phyloP scores from a whole-genome alignment of 768 basidiomycete genomes.

The Pleurotus djamor region DNA sequence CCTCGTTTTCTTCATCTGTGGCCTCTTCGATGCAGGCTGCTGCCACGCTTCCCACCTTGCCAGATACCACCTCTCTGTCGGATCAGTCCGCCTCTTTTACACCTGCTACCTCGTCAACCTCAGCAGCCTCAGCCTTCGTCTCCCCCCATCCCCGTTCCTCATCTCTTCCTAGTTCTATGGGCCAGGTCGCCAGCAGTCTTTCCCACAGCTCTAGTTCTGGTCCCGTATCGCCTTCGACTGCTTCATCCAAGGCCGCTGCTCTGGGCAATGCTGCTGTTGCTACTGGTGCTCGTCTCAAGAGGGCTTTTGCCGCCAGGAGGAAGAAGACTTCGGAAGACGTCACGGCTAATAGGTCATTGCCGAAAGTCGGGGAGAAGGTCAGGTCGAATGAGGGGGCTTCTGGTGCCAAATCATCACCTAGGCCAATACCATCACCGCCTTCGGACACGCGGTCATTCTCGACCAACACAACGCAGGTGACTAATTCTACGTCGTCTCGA shows the following conservation, averaged over 20 bases:
- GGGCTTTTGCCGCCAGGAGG: slow-evolving; percentile 53
- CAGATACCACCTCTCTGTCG: slow-evolving; percentile 34
- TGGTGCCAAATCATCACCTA: background rate
- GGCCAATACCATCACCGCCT: background rate
- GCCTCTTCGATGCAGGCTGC: slow-evolving; percentile 31
- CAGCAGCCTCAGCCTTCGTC: slow-evolving; percentile 7
- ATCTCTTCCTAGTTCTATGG: slow-evolving; percentile 12
- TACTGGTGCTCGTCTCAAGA: slow-evolving; percentile 52
- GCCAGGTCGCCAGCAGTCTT: slow-evolving; percentile 9
- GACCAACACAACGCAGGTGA: slow-evolving; percentile 7
- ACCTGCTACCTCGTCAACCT: slow-evolving; percentile 13
- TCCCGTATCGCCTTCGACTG: background rate
- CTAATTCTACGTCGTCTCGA: slow-evolving; percentile 1
- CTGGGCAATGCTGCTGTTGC: slow-evolving; percentile 30
- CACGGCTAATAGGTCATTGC: background rate
- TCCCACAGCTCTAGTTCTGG: background rate
- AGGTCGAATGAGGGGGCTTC: background rate
- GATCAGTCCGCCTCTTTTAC: slow-evolving; percentile 35
- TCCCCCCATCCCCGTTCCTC: slow-evolving; percentile 13
- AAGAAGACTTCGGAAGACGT: slow-evolving; percentile 39
- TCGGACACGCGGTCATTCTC: background rate
- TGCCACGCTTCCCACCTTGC: slow-evolving; percentile 27
- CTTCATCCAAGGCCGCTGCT: slow-evolving; percentile 5
- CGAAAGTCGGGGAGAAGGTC: background rate
- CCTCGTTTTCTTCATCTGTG: slow-evolving; percentile 43